These are phyloP conservation scores for Schrenkiella parvula DNA, from an alignment of 345 rosid species.

Conservation along the genomic window DNA sequence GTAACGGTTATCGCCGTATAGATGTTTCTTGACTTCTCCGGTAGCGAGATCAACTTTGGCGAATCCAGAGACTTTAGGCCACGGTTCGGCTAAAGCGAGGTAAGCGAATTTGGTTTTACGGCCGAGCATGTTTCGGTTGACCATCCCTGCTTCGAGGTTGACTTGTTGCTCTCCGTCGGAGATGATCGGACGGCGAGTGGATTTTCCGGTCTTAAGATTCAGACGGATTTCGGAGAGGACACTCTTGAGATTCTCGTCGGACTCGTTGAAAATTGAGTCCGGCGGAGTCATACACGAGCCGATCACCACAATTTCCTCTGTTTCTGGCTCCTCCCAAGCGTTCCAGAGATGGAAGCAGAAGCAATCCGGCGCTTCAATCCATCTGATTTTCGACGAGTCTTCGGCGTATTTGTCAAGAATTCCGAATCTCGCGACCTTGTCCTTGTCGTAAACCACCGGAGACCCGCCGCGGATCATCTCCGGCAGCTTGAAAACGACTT, in stretches of 20 bases:
- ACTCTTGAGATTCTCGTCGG: conserved; percentile 67
- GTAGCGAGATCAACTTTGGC: conserved; percentile 68
- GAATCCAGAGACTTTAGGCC: conserved; percentile 89
- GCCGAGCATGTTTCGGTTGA: conserved; percentile 67
- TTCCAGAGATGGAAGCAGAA: conserved; percentile 97
- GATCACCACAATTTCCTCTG: conserved; percentile 74
- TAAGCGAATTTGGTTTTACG: conserved; percentile 67
- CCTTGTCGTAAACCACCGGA: conserved; percentile 75
- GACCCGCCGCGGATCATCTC: conserved; percentile 86
- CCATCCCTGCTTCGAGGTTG: conserved; percentile 90
- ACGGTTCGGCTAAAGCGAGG: conserved; percentile 78
- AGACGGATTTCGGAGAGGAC: conserved; percentile 72
- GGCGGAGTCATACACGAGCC: conserved; percentile 92
- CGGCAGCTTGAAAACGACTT: conserved; percentile 73
- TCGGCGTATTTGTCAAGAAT: conserved; percentile 58
- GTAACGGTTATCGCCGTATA: conserved; percentile 55
- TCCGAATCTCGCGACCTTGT: conserved; percentile 70
- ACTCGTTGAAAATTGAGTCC: conserved; percentile 83
- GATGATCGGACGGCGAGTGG: conserved; percentile 59
- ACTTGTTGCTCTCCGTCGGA: conserved; percentile 56
- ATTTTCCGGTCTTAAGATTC: conserved; percentile 57
- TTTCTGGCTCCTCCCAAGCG: conserved; percentile 91
- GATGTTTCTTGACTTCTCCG: conserved; percentile 51
- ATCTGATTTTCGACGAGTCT: conserved; percentile 38
- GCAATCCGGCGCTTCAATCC: conserved; percentile 78